Evolutionary conservation across 306 rosid genomes (phyloP), one percentile per base, ranked within the genome.

Genomic region (Cucurbita ficifolia): DNA sequence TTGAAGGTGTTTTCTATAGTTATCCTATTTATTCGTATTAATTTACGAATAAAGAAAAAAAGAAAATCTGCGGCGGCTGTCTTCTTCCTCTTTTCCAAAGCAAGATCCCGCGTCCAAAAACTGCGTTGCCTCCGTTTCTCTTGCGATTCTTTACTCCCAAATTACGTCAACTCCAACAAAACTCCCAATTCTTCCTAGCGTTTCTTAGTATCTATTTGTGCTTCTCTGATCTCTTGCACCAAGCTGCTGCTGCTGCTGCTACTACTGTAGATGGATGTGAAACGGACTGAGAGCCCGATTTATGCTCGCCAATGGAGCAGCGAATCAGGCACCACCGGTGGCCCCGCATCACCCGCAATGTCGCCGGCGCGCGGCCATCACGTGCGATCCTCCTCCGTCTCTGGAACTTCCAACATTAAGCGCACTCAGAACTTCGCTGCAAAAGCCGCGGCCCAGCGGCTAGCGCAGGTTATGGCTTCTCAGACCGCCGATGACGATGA

Each of bases 391-490:
- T 84, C 98, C 59, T 93, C 98, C 16, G 85, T 86, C 60, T 80
- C 89, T 24, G 86, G 89, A 42, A 82, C 88, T 78, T 93, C 98
- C 72, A 87, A 77, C 85, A 76, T 93, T 80, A 93, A 88, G 76
- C 87, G 96, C 83, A 87, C 89, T 74, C 98, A 93, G 83, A 90
- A 93, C 83, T 86, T 93, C 71, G 97, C 98, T 8, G 97, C 96
- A 64, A 93, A 88, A 83, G 98, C 98, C 35, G 98, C 98, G 1
- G 96, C 98, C 57, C 96, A 93, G 82, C 93, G 97, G 62, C 97
- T 93, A n/a, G 96, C 98, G 7, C 96, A 90, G 86, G 98, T 93
- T 61, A 93, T 93, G 97, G 97, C 98, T 69, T 93, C 98, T 22
- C 98, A 93, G 86, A 78, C 90, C 51, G 83, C 91, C 48, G 96